Conservation (phyloP, 2,329 filamentous ascomycete species). For the Exophiala sp. region DNA sequence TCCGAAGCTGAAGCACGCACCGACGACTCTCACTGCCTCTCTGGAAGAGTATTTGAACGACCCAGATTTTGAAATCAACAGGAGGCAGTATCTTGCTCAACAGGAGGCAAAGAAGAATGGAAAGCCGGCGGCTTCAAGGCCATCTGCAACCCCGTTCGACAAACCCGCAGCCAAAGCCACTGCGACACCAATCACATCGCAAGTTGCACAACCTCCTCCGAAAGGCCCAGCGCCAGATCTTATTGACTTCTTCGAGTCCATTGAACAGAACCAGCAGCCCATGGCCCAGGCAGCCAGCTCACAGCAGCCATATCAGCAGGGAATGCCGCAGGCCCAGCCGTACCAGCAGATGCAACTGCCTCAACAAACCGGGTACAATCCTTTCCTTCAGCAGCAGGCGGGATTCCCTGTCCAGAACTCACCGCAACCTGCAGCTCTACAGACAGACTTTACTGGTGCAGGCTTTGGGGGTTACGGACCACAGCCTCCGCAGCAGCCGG, state of each 20-base stretch:
- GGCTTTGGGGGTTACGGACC: slow-evolving; percentile 78
- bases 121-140: slow-evolving; percentile 30
- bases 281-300: slow-evolving; percentile 47
- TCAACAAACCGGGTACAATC: slow-evolving; percentile 31
- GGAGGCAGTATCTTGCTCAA: slow-evolving; percentile 84
- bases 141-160: slow-evolving; percentile 26
- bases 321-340: slow-evolving; percentile 17
- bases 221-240: slow-evolving; percentile 57
- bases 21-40: slow-evolving; percentile 80
- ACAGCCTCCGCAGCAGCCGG: slow-evolving; percentile 53
- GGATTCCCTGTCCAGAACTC: slow-evolving; percentile 27
- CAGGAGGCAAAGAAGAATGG: slow-evolving; percentile 58
- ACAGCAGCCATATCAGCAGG: slow-evolving; percentile 31
- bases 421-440: slow-evolving; percentile 28
- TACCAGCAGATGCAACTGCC: slow-evolving; percentile 27
- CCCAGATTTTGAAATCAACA: slow-evolving; percentile 88
- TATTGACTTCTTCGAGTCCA: slow-evolving; percentile 92
- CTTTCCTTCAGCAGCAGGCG: slow-evolving; percentile 24
- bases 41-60: slow-evolving; percentile 93
- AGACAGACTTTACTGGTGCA: slow-evolving; percentile 61
- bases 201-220: slow-evolving; percentile 31
- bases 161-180: slow-evolving; percentile 29
- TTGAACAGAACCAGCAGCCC: slow-evolving; percentile 78
- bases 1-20: slow-evolving; percentile 93
- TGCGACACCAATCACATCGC: slow-evolving; percentile 27